Evolutionary conservation across 306 rosid genomes (phyloP).

Genomic region (Cucumis sativus): DNA sequence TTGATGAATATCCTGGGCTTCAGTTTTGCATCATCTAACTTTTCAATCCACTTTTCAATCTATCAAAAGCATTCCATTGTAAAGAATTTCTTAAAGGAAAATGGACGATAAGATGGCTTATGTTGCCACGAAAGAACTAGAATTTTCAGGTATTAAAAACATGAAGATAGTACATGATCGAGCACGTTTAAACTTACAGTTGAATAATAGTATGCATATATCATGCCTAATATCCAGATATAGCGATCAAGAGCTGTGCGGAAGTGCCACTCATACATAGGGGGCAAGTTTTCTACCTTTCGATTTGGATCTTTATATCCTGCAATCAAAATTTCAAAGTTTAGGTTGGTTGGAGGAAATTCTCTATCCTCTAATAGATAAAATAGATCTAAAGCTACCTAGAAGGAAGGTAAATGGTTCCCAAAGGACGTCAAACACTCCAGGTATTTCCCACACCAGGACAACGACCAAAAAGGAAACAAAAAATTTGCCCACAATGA

Average conservation of each 20-base stretch:
- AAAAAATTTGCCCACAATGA: conserved; percentile 52
- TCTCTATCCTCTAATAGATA: background rate
- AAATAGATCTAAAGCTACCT: conserved; percentile 23
- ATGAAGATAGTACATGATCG: background rate
- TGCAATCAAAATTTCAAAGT: conserved; percentile 4
- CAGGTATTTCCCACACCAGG: conserved; percentile 86
- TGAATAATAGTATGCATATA: conserved; percentile 92
- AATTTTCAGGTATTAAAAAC: background rate
- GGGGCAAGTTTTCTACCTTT: conserved; percentile 33
- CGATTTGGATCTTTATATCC: conserved; percentile 18
- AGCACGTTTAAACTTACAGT: conserved; percentile 37
- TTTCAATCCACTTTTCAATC: conserved; percentile 96
- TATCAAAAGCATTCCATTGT: conserved; percentile 20
- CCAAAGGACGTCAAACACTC: conserved; percentile 86
- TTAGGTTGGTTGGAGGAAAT: background rate
- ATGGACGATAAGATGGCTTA: background rate
- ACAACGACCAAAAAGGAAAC: conserved; percentile 76
- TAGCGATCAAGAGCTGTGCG: conserved; percentile 97
- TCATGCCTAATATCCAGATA: conserved; percentile 96
- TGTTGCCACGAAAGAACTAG: background rate
- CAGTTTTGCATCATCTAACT: conserved; percentile 76
- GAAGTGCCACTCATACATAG: conserved; percentile 87
- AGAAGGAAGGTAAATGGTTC: conserved; percentile 70
- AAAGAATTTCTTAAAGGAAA: background rate
- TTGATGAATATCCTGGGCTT: conserved; percentile 69